Evolutionary conservation across 257 asterid genomes (phyloP).

Genomic region (Nicotiana paniculata): DNA sequence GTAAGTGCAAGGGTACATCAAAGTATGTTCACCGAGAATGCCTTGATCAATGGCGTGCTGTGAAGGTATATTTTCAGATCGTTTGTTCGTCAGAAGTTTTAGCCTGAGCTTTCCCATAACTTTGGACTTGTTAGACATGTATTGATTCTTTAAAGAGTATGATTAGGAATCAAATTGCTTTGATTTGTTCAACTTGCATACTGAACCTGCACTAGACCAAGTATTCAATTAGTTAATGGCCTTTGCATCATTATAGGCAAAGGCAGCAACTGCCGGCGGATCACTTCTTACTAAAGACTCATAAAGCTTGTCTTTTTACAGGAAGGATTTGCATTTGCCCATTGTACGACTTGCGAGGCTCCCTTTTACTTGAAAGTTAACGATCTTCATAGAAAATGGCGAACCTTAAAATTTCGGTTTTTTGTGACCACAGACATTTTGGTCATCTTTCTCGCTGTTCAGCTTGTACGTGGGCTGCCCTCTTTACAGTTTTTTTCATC

Average conservation of each 20-base stretch:
- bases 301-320: slow-evolving; percentile 17
- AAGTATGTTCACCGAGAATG: slow-evolving; percentile 89
- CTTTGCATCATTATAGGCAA: not conserved
- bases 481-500: not conserved
- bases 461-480: slow-evolving; percentile 49
- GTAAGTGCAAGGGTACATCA: slow-evolving; percentile 88
- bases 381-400: slow-evolving; percentile 72
- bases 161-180: not conserved
- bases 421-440: slow-evolving; percentile 85
- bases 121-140: not conserved
- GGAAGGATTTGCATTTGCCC: slow-evolving; percentile 98
- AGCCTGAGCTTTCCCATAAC: not conserved
- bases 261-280: not conserved
- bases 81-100: not conserved
- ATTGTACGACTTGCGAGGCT: slow-evolving; percentile 93
- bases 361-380: slow-evolving; percentile 83
- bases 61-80: slow-evolving; percentile 40
- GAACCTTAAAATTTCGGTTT: slow-evolving; percentile 82
- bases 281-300: not conserved
- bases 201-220: not conserved
- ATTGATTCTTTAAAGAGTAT: not conserved
- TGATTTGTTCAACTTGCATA: not conserved
- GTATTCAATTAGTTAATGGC: not conserved
- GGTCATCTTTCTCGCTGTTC: slow-evolving; percentile 73
- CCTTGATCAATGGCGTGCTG: slow-evolving; percentile 95